Conservation (phyloP, 176 grass and related monocot species). For the Raddia distichophylla region DNA sequence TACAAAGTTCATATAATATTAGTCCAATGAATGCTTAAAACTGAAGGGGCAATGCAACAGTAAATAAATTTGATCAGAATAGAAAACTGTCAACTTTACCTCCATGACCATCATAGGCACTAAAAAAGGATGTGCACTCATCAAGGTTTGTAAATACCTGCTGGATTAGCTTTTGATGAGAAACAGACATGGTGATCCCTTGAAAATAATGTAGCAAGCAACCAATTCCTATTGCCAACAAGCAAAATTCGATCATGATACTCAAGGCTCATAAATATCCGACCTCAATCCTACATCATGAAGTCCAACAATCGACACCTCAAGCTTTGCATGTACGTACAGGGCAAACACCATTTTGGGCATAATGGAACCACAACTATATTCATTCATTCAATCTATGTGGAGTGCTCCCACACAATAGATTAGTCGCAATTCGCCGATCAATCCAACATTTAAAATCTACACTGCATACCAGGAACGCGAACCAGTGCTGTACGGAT, state of each 20-base stretch:
- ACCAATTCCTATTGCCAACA: slow-evolving; percentile 1
- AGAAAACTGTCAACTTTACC: no score
- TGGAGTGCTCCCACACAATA: neutral
- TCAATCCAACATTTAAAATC: neutral
- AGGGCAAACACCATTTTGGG: neutral
- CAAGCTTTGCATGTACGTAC: neutral
- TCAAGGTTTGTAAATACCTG: no score
- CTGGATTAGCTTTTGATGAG: no score
- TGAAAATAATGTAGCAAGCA: neutral
- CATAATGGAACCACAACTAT: neutral
- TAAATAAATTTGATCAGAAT: no score
- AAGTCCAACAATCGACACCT: neutral
- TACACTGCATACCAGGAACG: neutral
- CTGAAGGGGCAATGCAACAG: no score
- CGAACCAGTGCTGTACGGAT: neutral
- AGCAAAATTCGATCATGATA: neutral
- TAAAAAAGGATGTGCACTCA: no score
- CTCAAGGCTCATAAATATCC: neutral
- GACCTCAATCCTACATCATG: neutral
- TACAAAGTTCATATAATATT: no score
- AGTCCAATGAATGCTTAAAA: no score
- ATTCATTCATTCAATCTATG: no score
- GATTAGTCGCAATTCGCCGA: neutral
- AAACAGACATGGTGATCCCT: neutral
- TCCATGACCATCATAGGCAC: no score